Percentiles rank a stretch among this genome's conserved stretches.
phyloP scores from a whole-genome alignment of 371 early-diverging fungal genomes.

The Mortierella sp. region DNA sequence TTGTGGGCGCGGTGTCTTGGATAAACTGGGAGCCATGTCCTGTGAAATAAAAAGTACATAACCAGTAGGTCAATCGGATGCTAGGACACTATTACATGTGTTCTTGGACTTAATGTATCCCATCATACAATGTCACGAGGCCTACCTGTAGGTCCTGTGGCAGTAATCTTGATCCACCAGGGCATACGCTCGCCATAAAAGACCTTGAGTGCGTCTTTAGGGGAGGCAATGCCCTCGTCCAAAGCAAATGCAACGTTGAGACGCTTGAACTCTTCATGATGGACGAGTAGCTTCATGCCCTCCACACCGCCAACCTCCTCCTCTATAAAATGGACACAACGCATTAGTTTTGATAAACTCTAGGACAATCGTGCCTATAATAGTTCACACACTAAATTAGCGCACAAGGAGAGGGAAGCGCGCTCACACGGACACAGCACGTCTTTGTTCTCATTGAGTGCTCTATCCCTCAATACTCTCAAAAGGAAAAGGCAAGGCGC shows the following conservation, averaged over 20 bases:
- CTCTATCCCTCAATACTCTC: too few relatives aligned
- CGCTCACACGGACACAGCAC: too few relatives aligned
- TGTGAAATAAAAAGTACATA: too few relatives aligned
- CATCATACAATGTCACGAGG: too few relatives aligned
- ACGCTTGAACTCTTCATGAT: conserved; percentile 66
- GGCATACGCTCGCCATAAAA: conserved; percentile 84
- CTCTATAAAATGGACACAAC: conserved; percentile 54
- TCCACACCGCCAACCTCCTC: conserved; percentile 86
- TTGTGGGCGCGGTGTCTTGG: conserved; percentile 71
- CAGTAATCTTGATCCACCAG: conserved; percentile 71
- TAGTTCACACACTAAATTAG: background rate
- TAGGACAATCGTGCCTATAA: too few relatives aligned
- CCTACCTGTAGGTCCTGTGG: conserved; percentile 60
- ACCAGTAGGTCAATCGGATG: too few relatives aligned
- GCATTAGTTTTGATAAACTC: background rate
- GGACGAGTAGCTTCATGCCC: conserved; percentile 76
- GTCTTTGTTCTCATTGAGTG: too few relatives aligned
- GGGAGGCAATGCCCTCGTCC: conserved; percentile 83
- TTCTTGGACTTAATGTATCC: too few relatives aligned
- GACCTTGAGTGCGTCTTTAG: conserved; percentile 68
- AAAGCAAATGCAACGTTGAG: conserved; percentile 83
- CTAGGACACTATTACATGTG: too few relatives aligned
- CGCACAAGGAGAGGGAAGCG: background rate
- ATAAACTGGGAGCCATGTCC: conserved; percentile 83
- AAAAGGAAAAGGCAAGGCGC: too few relatives aligned